A percentile compares a stretch with the other conserved stretches of the same genome.
Conservation (phyloP, 192 early-diverging fungal genomes). For the Phlyctochytrium bullatum region DNA sequence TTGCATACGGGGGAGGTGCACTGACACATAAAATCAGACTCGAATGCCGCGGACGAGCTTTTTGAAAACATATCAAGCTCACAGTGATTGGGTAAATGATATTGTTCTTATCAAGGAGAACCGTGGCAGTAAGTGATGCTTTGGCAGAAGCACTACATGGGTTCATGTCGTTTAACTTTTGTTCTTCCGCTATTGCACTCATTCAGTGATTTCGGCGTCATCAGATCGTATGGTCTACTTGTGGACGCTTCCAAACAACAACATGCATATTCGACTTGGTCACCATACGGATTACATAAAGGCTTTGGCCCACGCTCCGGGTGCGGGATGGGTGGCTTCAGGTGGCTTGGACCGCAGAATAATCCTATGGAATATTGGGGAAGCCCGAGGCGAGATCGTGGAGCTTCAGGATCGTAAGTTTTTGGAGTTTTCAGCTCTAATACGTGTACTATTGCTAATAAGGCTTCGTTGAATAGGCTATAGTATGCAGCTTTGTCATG, state of each 20-base stretch:
- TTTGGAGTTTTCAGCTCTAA: neutral
- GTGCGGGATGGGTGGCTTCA: constrained; percentile 76
- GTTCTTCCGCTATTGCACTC: constrained; percentile 11
- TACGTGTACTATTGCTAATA: neutral
- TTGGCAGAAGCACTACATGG: too few species aligned
- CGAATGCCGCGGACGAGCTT: constrained; percentile 59
- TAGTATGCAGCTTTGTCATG: constrained; percentile 25
- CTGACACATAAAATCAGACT: constrained; percentile 5
- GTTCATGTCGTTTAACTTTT: constrained; percentile 5
- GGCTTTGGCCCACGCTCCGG: constrained; percentile 73
- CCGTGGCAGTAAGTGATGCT: constrained; percentile 52
- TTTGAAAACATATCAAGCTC: constrained; percentile 69
- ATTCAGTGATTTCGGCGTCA: constrained; percentile 78
- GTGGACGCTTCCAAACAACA: constrained; percentile 49
- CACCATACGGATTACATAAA: constrained; percentile 92
- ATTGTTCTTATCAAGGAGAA: constrained; percentile 70
- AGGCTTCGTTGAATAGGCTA: neutral
- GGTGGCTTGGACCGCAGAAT: constrained; percentile 89
- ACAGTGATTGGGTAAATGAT: constrained; percentile 98
- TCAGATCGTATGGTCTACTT: constrained; percentile 86
- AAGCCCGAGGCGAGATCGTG: constrained; percentile 35
- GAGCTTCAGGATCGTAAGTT: constrained; percentile 10
- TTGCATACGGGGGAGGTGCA: neutral
- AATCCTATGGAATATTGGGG: constrained; percentile 84
- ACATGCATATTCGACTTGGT: constrained; percentile 60